Base-by-base conservation (phyloP, 768 basidiomycete species). In the Suillus subalutaceus region DNA sequence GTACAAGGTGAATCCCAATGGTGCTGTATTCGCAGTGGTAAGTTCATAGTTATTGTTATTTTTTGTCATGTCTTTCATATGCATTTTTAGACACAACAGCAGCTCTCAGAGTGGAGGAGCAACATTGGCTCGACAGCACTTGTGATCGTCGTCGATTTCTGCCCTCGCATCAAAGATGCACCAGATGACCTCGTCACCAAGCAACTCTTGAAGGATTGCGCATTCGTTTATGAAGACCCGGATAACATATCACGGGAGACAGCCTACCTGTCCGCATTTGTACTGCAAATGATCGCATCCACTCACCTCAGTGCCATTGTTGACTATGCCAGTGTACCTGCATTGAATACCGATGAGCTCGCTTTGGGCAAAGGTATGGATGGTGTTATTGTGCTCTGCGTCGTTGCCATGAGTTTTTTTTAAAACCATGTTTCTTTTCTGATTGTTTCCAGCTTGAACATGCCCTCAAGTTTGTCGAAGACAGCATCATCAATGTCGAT, bases 151-250 rank as follows among this genome's bases (percentile, higher is more conserved):
- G 46, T 62, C 4, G 48, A 63, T 38, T 66, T 63, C n/a, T 63
- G 38, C 44, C 48, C 58, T 13, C 43, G 8, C 30, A 35, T 46
- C 59, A 26, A 35, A 23, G 64, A 48, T 12, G 18, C 15, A 50
- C 48, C 48, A 50, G 15, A 60, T 4, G 3, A 32, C 2, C 4
- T 16, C 26, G 9, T 48, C 43, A 18, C 56, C 55, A 37, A 30
- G 50, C 26, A 30, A 15, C 38, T 65, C 23, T 9, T 32, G 15
- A n/a, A 38, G 1, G 15, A 60, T 1, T 66, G 23, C 8, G 15
- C 20, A 10, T 68, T 68, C 32, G 12, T 68, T 20, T 32, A 62
- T 16, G 63, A 66, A 46, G 65, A 66, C 35, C 18, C 32, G 0
- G 68, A 68, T 12, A 15, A 38, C 1, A 48, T 32, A 13, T 32